Evolutionary conservation across 495 filamentous ascomycete genomes (phyloP).

Genomic region (Trichoderma gamsii): DNA sequence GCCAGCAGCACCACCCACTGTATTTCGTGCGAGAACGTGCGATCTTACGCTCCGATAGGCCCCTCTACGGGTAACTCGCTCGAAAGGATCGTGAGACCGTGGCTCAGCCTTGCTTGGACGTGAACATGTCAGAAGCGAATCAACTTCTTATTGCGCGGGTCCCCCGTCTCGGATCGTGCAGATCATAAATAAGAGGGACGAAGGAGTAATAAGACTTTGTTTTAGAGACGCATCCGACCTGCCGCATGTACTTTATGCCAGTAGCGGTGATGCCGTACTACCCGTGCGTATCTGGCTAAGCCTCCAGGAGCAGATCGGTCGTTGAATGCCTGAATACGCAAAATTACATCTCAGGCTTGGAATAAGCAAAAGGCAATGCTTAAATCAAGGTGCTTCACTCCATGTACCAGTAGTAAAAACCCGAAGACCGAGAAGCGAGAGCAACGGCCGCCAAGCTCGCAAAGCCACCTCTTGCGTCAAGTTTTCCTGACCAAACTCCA

Average conservation of each 20-base stretch:
- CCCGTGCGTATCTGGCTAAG: too few relatives aligned
- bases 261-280: neutral
- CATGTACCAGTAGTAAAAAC: neutral
- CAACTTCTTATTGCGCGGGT: neutral
- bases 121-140: neutral
- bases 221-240: neutral
- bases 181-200: neutral
- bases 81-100: neutral
- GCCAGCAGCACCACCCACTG: neutral
- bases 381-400: neutral
- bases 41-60: neutral
- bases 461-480: conserved; percentile 12
- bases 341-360: neutral
- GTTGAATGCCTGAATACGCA: too few relatives aligned
- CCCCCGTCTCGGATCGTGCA: neutral
- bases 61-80: neutral
- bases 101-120: neutral
- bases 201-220: neutral
- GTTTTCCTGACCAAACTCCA: neutral
- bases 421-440: neutral
- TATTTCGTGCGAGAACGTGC: neutral
- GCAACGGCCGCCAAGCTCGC: neutral
- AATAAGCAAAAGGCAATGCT: neutral
- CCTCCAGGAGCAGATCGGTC: too few relatives aligned
- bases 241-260: too few relatives aligned